A percentile compares a stretch with the other conserved stretches of the same genome.
Conservation (phyloP, 176 grass and related monocot genomes). For the Urochloa ruziziensis region DNA sequence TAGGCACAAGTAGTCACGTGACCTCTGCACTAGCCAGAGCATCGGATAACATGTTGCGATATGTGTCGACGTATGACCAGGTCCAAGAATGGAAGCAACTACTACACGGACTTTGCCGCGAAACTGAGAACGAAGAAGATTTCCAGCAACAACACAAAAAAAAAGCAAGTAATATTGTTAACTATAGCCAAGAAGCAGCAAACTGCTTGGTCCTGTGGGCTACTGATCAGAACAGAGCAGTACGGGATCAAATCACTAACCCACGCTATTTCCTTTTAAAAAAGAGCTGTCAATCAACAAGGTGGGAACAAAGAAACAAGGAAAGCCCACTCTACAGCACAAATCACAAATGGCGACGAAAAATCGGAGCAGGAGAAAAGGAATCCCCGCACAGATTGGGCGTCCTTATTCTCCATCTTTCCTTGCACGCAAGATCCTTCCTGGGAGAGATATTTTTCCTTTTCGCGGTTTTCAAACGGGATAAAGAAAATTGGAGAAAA, state of each 20-base stretch:
- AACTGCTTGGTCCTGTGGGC: background rate
- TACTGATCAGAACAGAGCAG: background rate
- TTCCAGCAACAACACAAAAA: background rate
- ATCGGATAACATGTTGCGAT: constrained; percentile 6
- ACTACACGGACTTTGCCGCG: background rate
- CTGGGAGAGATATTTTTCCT: background rate
- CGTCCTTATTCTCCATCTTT: background rate
- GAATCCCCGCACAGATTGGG: background rate
- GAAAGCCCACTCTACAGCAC: no score
- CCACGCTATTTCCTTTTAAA: background rate
- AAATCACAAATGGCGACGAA: background rate
- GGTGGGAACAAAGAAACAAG: background rate
- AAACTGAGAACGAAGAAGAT: background rate
- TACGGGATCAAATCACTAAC: background rate
- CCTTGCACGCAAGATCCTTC: constrained; percentile 31
- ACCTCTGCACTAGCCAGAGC: background rate
- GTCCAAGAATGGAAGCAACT: background rate
- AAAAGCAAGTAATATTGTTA: background rate
- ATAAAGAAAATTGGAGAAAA: background rate
- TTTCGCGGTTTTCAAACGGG: background rate
- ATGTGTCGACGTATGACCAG: background rate
- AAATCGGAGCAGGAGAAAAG: background rate
- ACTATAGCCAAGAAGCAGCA: background rate
- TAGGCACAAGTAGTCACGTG: background rate
- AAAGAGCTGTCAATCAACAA: background rate